Evolutionary conservation across 2,329 filamentous ascomycete species (phyloP), one percentile per base, ranked within the genome.

Genomic region (Aspergillus fructus): DNA sequence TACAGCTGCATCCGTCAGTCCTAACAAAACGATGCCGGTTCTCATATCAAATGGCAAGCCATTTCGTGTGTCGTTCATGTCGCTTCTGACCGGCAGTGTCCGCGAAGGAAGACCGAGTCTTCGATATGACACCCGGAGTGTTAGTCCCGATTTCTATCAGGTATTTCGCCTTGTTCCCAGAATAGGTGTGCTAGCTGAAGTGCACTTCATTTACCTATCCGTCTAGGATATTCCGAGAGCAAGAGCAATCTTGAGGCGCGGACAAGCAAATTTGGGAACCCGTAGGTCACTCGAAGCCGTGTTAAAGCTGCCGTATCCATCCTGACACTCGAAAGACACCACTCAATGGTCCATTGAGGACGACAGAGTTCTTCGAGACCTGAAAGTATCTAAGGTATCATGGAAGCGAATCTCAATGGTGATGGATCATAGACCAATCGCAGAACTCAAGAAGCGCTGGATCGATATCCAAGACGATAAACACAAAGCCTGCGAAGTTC

Each of bases 381-480:
- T 71, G 45, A 67, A 64, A 37, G 33, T 45, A 15, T 60, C 60
- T 23, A 56, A 63, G 34, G 52, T 56, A 7, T 45, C 64, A 17
- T 70, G 68, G 68, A 64, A 61, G 45, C 48, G 40, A 7, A 69
- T 70, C 19, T 63, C 66, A 41, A 49, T 49, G 5, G 55, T 61
- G 13, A 62, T 71, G 60, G 62, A 59, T 7, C 41, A 55, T 19
- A 64, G 61, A 41, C 64, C 65, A 4, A 55, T 66, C n/a, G 54
- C 58, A n/a, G 62, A 65, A 9, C 52, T 69, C 19, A 67, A 68
- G 54, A 49, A 58, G 42, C 68, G 64, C 8, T 71, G 66, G 66
- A 40, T 47, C 11, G 39, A 42, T 50, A 52, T 61, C 37, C 54
- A 39, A 8, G 30, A 43, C 21, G 50, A 30, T 15, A 54, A 30